phyloP scores from a whole-genome alignment of 2,329 filamentous ascomycete species.

The Chrysoporthe deuterocubensis region DNA sequence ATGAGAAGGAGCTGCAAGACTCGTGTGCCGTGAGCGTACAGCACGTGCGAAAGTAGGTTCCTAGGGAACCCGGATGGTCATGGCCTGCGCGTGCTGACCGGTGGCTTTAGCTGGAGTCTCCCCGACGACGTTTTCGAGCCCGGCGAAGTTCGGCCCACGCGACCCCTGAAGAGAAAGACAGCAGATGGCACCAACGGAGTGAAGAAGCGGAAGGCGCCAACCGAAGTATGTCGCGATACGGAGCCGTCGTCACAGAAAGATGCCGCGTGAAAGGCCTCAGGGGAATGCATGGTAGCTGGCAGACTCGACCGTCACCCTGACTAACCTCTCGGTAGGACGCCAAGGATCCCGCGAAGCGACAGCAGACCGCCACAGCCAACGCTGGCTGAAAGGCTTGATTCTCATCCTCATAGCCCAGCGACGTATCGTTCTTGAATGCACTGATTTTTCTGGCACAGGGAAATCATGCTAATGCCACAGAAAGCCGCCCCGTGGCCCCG shows the following conservation, averaged over 20 bases:
- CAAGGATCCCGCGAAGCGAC: conserved; percentile 27
- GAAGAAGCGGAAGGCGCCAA: conserved; percentile 54
- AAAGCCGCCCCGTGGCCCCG: conserved; percentile 1
- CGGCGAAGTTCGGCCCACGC: conserved; percentile 72
- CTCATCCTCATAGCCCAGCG: conserved; percentile 13
- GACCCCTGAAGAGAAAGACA: conserved; percentile 59
- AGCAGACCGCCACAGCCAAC: conserved; percentile 34
- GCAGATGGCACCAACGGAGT: conserved; percentile 42
- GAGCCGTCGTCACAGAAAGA: conserved; percentile 19
- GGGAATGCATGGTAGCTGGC: background rate
- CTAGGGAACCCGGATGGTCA: background rate
- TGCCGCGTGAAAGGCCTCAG: conserved; percentile 1
- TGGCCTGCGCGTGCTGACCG: conserved; percentile 16
- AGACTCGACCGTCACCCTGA: conserved; percentile 10
- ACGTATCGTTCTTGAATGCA: conserved; percentile 17
- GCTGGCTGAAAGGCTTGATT: conserved; percentile 35
- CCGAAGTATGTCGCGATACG: conserved; percentile 43
- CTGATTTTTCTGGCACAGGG: conserved; percentile 28
- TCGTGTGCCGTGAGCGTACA: conserved; percentile 71
- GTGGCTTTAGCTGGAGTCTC: conserved; percentile 71
- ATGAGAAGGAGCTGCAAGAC: conserved; percentile 63
- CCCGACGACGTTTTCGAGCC: conserved; percentile 87
- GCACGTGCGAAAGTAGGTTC: conserved; percentile 80
- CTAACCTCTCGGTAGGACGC: conserved; percentile 29
- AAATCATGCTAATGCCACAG: conserved; percentile 20